Conservation (phyloP, 108 stramenopile species). For the Pseudonitzschia delicatissima region DNA sequence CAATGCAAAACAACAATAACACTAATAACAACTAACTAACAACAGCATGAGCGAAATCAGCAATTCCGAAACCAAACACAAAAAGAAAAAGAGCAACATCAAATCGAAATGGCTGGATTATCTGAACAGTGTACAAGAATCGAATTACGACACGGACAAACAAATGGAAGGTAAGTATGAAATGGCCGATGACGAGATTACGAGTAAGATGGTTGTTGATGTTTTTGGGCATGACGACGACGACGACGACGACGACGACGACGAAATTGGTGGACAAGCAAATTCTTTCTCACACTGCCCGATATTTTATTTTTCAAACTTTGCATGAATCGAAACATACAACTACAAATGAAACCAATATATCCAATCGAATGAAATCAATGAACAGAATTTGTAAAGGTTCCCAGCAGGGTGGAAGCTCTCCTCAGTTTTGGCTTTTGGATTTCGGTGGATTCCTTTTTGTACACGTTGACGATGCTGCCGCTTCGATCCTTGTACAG, state of each 20-base stretch:
- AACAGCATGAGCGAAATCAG: neutral
- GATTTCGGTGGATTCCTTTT: conserved; percentile 91
- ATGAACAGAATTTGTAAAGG: conserved; percentile 93
- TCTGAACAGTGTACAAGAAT: conserved; percentile 55
- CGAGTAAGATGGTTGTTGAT: too few relatives aligned
- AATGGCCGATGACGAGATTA: too few relatives aligned
- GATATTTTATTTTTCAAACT: neutral
- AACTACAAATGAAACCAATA: too few relatives aligned
- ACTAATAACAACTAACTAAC: too few relatives aligned
- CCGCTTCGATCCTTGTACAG: conserved; percentile 84
- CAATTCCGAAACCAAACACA: conserved; percentile 1
- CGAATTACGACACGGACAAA: conserved; percentile 63
- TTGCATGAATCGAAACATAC: too few relatives aligned
- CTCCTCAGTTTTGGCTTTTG: conserved; percentile 86
- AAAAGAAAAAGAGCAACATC: conserved; percentile 12
- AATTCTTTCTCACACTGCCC: neutral
- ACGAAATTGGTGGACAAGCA: too few relatives aligned
- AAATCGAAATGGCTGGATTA: conserved; percentile 53
- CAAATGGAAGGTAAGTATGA: conserved; percentile 66
- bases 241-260: too few relatives aligned
- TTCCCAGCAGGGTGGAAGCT: conserved; percentile 87
- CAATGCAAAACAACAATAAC: too few relatives aligned
- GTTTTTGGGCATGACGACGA: too few relatives aligned
- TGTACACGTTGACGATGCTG: conserved; percentile 89
- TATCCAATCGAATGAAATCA: too few relatives aligned